Evolutionary conservation across 202 grass and related monocot genomes (phyloP).

Genomic region (Zoysia matrella): DNA sequence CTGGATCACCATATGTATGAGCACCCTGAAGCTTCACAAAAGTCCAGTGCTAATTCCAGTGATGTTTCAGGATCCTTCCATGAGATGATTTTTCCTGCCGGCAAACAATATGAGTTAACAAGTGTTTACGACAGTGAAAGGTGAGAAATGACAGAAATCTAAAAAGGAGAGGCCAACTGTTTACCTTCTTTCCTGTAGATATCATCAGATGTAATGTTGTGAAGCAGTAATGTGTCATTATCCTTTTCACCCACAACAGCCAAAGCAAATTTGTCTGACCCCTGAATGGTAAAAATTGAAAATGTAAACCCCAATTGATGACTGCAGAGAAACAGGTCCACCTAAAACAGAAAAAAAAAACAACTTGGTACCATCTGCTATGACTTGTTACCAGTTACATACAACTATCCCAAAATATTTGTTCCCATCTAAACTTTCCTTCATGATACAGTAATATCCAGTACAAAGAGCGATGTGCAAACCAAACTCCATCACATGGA

Average conservation of each 20-base stretch:
- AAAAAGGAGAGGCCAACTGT: conserved; percentile 32
- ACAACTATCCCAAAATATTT: neutral
- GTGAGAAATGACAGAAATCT: neutral
- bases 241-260: conserved; percentile 76
- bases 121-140: conserved; percentile 24
- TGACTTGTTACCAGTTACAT: neutral
- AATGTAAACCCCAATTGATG: conserved; percentile 13
- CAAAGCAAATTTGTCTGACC: conserved; percentile 67
- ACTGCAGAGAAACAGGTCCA: neutral
- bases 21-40: conserved; percentile 82
- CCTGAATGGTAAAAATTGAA: conserved; percentile 48
- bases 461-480: conserved; percentile 4
- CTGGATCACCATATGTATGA: conserved; percentile 76
- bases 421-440: conserved; percentile 22
- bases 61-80: conserved; percentile 74
- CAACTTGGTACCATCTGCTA: neutral
- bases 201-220: conserved; percentile 74
- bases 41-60: conserved; percentile 73
- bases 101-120: conserved; percentile 40
- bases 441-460: neutral
- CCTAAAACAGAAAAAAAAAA: neutral
- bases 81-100: conserved; percentile 80
- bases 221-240: conserved; percentile 65
- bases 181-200: conserved; percentile 90
- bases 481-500: conserved; percentile 16